Conservation (phyloP, 345 rosid species). For the Eutrema heterophyllum region DNA sequence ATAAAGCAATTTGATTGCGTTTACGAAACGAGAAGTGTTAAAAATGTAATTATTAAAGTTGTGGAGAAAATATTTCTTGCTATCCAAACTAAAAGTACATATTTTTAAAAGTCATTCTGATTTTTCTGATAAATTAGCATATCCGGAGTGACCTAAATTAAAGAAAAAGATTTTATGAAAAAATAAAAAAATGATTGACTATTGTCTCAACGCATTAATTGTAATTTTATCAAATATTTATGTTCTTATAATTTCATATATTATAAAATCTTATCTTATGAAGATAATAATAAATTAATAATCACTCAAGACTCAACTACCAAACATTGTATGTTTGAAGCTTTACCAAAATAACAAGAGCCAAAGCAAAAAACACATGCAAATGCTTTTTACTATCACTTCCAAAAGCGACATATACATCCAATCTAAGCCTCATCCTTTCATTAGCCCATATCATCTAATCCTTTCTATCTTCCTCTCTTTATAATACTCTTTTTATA, state of each 20-base stretch:
- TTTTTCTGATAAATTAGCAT: neutral
- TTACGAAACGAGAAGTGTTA: conserved; percentile 15
- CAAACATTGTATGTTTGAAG: conserved; percentile 2
- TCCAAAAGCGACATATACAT: conserved; percentile 21
- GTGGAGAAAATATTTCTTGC: neutral
- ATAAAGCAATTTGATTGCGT: conserved; percentile 23
- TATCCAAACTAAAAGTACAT: neutral
- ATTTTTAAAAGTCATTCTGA: neutral
- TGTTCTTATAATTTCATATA: neutral
- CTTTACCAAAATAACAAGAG: neutral
- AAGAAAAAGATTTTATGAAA: neutral
- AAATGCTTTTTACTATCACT: conserved; percentile 9
- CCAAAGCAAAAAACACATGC: conserved; percentile 25
- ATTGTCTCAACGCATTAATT: neutral
- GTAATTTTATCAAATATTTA: neutral
- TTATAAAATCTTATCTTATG: neutral
- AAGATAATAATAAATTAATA: neutral
- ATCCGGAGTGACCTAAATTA: neutral
- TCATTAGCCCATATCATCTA: conserved; percentile 10
- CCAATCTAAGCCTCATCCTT: neutral
- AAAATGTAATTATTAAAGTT: neutral
- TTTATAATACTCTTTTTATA: neutral
- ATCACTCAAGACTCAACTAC: neutral
- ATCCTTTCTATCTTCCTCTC: neutral
- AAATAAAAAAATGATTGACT: neutral